Conservation (phyloP, 129 eudicot species). For the Daucus carota region DNA sequence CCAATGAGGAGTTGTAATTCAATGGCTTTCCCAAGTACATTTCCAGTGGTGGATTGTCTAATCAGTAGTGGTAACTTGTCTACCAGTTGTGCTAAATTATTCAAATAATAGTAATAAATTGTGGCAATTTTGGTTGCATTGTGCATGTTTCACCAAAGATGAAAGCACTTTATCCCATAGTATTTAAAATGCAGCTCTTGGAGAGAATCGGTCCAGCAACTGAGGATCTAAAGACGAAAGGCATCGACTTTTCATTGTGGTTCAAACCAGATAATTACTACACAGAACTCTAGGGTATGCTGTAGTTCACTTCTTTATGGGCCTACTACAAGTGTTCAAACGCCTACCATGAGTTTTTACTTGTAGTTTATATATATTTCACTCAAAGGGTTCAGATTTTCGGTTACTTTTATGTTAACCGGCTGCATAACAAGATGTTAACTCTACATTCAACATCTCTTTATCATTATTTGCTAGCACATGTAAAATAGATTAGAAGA, state of each 20-base stretch:
- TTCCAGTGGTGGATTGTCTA: background rate
- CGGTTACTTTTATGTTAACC: background rate
- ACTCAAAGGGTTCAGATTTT: background rate
- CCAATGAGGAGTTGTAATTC: background rate
- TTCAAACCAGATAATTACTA: slow-evolving; percentile 74
- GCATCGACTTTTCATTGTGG: slow-evolving; percentile 87
- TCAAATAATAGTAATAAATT: background rate
- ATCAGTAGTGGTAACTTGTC: background rate
- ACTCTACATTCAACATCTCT: background rate
- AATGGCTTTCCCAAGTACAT: background rate
- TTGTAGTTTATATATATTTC: background rate
- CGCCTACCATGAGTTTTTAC: background rate
- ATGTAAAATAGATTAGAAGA: background rate
- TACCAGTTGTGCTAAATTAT: background rate
- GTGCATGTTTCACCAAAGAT: background rate
- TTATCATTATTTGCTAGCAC: background rate
- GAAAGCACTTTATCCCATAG: background rate
- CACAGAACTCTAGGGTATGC: slow-evolving; percentile 44
- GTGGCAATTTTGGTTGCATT: background rate
- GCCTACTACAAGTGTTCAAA: slow-evolving; percentile 7
- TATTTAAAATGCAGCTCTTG: slow-evolving; percentile 58
- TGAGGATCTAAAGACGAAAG: slow-evolving; percentile 70
- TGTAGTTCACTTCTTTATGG: background rate
- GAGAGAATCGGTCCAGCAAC: slow-evolving; percentile 91
- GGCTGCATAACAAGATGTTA: background rate